Conservation (phyloP, 768 basidiomycete species). For the Lepiota subincarnata region DNA sequence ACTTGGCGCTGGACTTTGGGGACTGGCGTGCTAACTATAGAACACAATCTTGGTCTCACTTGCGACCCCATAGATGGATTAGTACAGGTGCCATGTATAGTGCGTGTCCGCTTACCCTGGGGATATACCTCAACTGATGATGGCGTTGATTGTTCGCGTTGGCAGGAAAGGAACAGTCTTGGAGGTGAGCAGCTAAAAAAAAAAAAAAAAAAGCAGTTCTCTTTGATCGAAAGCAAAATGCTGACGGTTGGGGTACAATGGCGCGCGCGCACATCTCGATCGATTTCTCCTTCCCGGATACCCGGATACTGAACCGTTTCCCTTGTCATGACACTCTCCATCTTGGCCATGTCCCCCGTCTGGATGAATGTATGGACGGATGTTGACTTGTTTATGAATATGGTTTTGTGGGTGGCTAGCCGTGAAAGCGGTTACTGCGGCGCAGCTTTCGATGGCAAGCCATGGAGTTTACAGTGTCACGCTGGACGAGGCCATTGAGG, state of each 20-base stretch:
- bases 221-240: too few species aligned
- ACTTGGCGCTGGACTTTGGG: not conserved
- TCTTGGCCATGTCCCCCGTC: too few species aligned
- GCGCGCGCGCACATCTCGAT: too few species aligned
- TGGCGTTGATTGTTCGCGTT: not conserved
- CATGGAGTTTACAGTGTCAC: constrained; percentile 84
- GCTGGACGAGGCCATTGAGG: constrained; percentile 93
- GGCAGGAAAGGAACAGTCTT: constrained; percentile 77
- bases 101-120: constrained; percentile 31
- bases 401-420: constrained; percentile 39
- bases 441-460: constrained; percentile 91
- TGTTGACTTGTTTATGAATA: not conserved
- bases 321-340: too few species aligned
- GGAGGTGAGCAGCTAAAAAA: constrained; percentile 49
- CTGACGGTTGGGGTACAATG: too few species aligned
- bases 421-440: constrained; percentile 90
- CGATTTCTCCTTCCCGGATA: too few species aligned
- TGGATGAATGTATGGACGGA: not conserved
- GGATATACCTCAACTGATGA: not conserved
- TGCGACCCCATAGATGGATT: constrained; percentile 94
- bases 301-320: too few species aligned
- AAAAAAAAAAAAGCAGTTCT: not conserved
- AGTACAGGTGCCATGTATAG: constrained; percentile 95
- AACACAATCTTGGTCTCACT: constrained; percentile 85
- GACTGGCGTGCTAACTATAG: constrained; percentile 27